Evolutionary conservation across 2,329 filamentous ascomycete species (phyloP).

Genomic region (Calcarisporium arbuscula): DNA sequence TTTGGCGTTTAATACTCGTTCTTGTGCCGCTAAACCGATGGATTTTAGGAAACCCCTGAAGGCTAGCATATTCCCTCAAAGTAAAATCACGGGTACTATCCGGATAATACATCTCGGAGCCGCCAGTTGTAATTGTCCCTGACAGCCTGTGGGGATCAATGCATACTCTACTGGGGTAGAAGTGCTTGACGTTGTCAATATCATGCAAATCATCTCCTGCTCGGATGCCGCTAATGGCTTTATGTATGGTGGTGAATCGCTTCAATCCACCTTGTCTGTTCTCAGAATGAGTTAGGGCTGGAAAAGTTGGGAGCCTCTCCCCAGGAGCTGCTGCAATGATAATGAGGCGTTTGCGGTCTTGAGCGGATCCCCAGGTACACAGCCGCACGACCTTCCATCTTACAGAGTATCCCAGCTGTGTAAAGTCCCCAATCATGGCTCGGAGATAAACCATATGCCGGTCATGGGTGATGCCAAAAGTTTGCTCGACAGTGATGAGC

Average conservation of each 20-base stretch:
- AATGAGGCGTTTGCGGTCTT: constrained; percentile 44
- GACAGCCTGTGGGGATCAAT: constrained; percentile 44
- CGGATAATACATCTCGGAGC: constrained; percentile 59
- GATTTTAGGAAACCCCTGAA: constrained; percentile 62
- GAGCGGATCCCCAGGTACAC: constrained; percentile 43
- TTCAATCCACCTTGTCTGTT: constrained; percentile 26
- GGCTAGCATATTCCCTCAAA: constrained; percentile 56
- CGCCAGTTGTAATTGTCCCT: constrained; percentile 59
- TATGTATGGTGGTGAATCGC: constrained; percentile 37
- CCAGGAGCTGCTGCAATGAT: constrained; percentile 60
- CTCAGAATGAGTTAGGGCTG: constrained; percentile 51
- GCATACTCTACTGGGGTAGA: constrained; percentile 21
- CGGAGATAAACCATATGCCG: constrained; percentile 51
- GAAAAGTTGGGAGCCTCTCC: constrained; percentile 61
- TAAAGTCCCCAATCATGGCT: constrained; percentile 56
- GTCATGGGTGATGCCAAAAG: constrained; percentile 56
- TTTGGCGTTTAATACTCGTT: constrained; percentile 50
- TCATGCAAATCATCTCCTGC: constrained; percentile 33
- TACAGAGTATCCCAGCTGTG: constrained; percentile 60
- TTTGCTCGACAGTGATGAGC: constrained; percentile 73
- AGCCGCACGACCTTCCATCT: constrained; percentile 58
- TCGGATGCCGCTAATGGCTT: constrained; percentile 32
- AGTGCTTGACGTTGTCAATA: constrained; percentile 18
- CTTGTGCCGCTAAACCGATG: constrained; percentile 49
- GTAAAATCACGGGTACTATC: constrained; percentile 58